Conservation (phyloP, 768 basidiomycete species). For the Cubamyces lactineus region DNA sequence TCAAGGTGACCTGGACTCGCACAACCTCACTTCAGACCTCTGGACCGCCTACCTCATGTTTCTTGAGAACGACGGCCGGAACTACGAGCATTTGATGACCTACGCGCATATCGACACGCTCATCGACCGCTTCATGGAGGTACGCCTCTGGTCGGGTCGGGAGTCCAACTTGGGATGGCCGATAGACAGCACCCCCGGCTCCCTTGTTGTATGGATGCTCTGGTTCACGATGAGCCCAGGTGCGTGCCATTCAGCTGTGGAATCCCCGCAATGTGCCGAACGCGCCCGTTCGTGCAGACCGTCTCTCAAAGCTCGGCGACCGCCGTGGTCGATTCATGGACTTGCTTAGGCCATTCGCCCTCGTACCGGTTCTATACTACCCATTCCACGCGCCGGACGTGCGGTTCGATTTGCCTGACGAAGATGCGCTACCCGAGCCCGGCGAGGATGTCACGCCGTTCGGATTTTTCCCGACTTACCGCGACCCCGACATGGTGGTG, state of each 20-base stretch:
- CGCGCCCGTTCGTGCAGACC: constrained; percentile 23
- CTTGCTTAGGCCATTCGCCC: constrained; percentile 48
- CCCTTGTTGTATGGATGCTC: constrained; percentile 62
- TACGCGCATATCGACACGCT: constrained; percentile 52
- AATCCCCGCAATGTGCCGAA: neutral
- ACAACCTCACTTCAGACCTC: constrained; percentile 42
- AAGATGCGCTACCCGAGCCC: constrained; percentile 24
- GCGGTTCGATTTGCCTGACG: constrained; percentile 19
- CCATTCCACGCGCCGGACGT: constrained; percentile 43
- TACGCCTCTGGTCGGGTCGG: constrained; percentile 48
- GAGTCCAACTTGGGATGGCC: constrained; percentile 57
- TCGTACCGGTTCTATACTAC: constrained; percentile 53
- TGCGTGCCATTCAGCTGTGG: constrained; percentile 34
- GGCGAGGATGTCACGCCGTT: constrained; percentile 39
- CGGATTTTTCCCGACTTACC: constrained; percentile 53
- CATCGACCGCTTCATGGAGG: constrained; percentile 47
- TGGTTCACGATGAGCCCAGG: constrained; percentile 63
- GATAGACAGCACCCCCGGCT: constrained; percentile 47
- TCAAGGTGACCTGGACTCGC: constrained; percentile 34
- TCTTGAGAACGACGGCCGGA: constrained; percentile 70
- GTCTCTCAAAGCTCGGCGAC: constrained; percentile 19
- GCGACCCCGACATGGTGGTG: constrained; percentile 26
- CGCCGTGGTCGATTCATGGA: constrained; percentile 36
- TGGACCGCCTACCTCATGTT: constrained; percentile 58
- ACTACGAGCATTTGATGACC: constrained; percentile 54